Evolutionary conservation across 176 grass and related monocot genomes (phyloP), one percentile per base, ranked within the genome.

Genomic region (Bromus sterilis): DNA sequence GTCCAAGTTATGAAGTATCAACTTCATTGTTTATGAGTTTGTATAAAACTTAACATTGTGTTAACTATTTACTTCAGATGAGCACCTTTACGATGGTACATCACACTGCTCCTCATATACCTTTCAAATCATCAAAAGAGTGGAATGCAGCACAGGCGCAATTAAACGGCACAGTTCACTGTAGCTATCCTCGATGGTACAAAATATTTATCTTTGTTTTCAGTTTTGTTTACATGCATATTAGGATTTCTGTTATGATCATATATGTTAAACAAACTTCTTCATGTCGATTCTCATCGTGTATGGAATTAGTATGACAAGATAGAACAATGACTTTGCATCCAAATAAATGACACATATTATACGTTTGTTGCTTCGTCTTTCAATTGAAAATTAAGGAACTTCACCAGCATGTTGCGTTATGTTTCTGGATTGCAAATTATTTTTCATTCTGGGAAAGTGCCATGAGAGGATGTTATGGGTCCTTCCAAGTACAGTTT

Each of bases 21-120:
- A 73, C 25, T 58, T 34, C 32, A 85, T 82, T 77, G 9, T 35
- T 23, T 53, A 85, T 34, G 76, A 80, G 56, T 56, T 72, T 65
- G 12, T 39, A 9, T 25, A 83, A 80, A 56, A 71, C 33, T 75
- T 28, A 55, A 71, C 33, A 58, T 49, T 75, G 24, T 84, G 49
- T 81, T 11, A 84, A 68, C 48, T 16, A 23, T 67, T 63, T 58
- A 57, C 59, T 87, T 84, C 85, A 98, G 96, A 98, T 98, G 96
- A 98, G 96, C 72, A 98, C 93, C 37, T 98, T 95, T 74, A 98
- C 95, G 40, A 98, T 95, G 96, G 90, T 98, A 67, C 96, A 98
- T 93, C 96, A 98, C 86, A 98, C 96, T 65, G 92, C 96, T 79
- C 96, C 96, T 60, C 93, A 98, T 85, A 98, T 98, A 88, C 96